These are phyloP conservation scores for Pilasporangium apinafurcum DNA, from an alignment of 352 stramenopile genomes.

Conservation along the genomic window DNA sequence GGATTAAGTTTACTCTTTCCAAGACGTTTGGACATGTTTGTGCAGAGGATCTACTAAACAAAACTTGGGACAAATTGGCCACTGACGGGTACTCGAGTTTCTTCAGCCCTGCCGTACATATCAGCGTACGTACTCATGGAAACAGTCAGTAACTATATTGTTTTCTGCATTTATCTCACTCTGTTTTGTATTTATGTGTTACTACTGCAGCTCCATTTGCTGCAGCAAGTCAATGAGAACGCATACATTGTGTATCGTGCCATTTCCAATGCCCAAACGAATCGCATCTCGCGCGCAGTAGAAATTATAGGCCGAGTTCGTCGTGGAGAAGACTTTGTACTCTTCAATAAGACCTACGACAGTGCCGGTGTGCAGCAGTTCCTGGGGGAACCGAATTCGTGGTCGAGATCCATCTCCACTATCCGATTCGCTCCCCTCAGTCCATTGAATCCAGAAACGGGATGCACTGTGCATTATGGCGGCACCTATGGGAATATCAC, in stretches of 20 bases:
- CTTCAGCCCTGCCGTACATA: slow-evolving; percentile 38
- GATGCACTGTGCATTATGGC: slow-evolving; percentile 35
- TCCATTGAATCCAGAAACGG: slow-evolving; percentile 12
- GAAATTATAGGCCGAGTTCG: slow-evolving; percentile 39
- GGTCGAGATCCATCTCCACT: slow-evolving; percentile 36
- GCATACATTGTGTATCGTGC: slow-evolving; percentile 45
- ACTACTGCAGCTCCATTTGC: slow-evolving; percentile 24
- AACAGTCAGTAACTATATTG: not conserved
- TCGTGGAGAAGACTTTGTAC: slow-evolving; percentile 32
- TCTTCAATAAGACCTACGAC: slow-evolving; percentile 36
- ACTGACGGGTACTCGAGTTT: slow-evolving; percentile 41
- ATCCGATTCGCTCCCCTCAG: slow-evolving; percentile 37
- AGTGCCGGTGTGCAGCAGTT: slow-evolving; percentile 25
- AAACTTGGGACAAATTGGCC: slow-evolving; percentile 26
- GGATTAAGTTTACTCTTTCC: slow-evolving; percentile 41
- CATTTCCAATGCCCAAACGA: slow-evolving; percentile 36
- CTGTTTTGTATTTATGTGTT: not conserved
- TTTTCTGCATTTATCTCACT: not conserved
- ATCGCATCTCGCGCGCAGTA: slow-evolving; percentile 28
- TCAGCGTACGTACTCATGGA: slow-evolving; percentile 16
- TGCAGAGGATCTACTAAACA: slow-evolving; percentile 32
- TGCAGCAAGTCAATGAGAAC: slow-evolving; percentile 36
- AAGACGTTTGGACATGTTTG: slow-evolving; percentile 40
- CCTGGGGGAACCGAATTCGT: slow-evolving; percentile 20
- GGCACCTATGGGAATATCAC: slow-evolving; percentile 37